Conservation (phyloP, 108 stramenopile species). For the Cyclotella kingstonii region DNA sequence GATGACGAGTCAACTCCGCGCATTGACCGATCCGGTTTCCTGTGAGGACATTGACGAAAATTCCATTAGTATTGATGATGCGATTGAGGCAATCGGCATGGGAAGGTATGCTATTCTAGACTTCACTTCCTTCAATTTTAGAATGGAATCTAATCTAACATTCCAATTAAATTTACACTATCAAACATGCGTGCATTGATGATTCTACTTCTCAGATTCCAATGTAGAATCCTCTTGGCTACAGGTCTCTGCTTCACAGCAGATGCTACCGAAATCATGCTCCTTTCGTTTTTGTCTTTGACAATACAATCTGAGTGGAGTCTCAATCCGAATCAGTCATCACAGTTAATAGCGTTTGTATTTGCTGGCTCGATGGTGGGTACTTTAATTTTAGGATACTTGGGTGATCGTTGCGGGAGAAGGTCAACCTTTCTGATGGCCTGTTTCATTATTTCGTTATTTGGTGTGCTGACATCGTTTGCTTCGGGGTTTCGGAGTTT, state of each 20-base stretch:
- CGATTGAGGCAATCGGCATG: constrained; percentile 69
- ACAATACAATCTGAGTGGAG: constrained; percentile 71
- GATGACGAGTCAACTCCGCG: too few species aligned
- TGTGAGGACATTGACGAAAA: neutral
- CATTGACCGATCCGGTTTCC: neutral
- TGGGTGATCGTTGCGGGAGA: constrained; percentile 76
- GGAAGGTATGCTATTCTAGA: constrained; percentile 29
- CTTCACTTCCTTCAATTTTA: too few species aligned
- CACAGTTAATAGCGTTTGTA: constrained; percentile 60
- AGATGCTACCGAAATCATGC: constrained; percentile 79
- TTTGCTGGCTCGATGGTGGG: constrained; percentile 81
- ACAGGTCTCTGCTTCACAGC: constrained; percentile 84
- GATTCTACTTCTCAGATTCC: constrained; percentile 54
- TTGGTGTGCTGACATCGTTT: constrained; percentile 64
- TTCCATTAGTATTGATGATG: constrained; percentile 54
- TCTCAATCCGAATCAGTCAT: constrained; percentile 52
- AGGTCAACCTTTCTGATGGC: constrained; percentile 69
- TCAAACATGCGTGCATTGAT: too few species aligned
- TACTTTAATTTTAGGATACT: constrained; percentile 67
- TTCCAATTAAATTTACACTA: too few species aligned
- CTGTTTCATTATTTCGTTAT: constrained; percentile 53
- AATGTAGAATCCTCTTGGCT: constrained; percentile 55
- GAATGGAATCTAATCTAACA: too few species aligned
- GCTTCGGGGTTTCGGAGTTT: constrained; percentile 40
- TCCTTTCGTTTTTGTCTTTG: constrained; percentile 67